Base-by-base conservation (phyloP, 805 yeast species). In the Pichia membranifaciens region DNA sequence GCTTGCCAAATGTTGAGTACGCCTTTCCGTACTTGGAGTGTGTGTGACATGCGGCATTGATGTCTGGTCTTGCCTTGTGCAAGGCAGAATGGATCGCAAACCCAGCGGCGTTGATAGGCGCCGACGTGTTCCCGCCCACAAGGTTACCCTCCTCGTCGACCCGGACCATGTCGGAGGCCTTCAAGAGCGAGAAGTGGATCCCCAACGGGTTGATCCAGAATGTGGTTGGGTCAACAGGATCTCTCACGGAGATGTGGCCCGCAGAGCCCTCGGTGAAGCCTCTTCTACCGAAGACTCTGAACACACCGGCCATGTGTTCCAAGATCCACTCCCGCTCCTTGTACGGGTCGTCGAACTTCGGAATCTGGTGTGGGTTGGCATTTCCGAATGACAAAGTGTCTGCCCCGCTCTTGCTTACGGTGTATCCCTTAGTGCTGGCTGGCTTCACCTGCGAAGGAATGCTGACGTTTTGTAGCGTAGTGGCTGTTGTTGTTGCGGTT, bases 261-360 rank as follows among this genome's bases (percentile, higher is more conserved):
- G 95, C 88, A 20, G 79, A 64, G 13, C 95, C 96, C 62, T 85
- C 88, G 16, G 81, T 71, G 64, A 68, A 87, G 17, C 87, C 87
- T 54, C 76, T 78, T 59, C 95, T 73, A 15, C 87, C 89, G 62
- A 87, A 85, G 1, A 84, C 76, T 51, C 95, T 74, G 70, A 87
- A 87, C 1, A 91, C 90, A 29, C 82, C 93, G 1, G 95, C 95
- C 82, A 84, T 78, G 57, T 87, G 95, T 59, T 84, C 78, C 42
- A 74, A 60, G 47, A 77, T 65, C 78, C 79, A 78, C 57, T 72
- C 67, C 50, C 86, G 67, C 53, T 81, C 72, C 31, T 67, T 71
- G 31, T 63, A 56, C 39, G 72, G 71, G 55, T 76, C 76, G 6
- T 67, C 67, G 56, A 81, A 81, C 39, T 58, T 59, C 8, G 85